Base-by-base conservation (phyloP, 768 basidiomycete species). In the Phallus indusiatus region DNA sequence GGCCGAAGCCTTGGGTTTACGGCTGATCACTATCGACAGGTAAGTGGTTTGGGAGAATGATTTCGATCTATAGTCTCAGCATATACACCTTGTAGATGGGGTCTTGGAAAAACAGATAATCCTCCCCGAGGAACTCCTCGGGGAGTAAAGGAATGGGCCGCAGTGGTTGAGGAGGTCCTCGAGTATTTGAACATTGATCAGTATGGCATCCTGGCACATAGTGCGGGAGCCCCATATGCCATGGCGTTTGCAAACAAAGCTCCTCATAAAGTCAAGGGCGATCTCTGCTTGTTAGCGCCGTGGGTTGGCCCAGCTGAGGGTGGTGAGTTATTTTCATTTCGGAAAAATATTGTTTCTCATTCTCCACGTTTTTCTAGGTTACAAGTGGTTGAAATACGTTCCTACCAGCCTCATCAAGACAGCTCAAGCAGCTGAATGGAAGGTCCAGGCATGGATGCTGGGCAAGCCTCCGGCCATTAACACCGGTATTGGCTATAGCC, bases 401-500 rank as follows among this genome's bases (percentile, higher is more conserved):
- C 95, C 95, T 0, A 90, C 89, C 61, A 85, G 89, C 28, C 82
- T 99, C 42, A 76, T 99, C 63, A 93, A 90, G 75, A 94, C 94
- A 0, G 95, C 94, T 0, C 94, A 95, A 70, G 90, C 93, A 4
- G 95, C 95, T 0, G 95, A 99, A 68, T 97, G 94, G 94, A 92
- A 88, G 70, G 77, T 98, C 49, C 93, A 96, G 67, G 89, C 90
- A 0, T 98, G 94, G 90, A 90, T 91, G 85, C 81, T 99, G 33
- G 96, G 95, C 63, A 97, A 97, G 67, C 90, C 92, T 17, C 94
- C 94, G 10, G 84, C 86, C 1, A 76, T 92, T 47, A 78, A 87
- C 1, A 81, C 90, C 65, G 92, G 90, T 33, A 94, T 96, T 66
- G 92, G 89, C 18, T 92, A 88, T 67, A 83, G 83, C 47, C 81